These are phyloP conservation scores for Amylocarpus encephaloides DNA, from an alignment of 2,329 filamentous ascomycete genomes.

Conservation along the genomic window DNA sequence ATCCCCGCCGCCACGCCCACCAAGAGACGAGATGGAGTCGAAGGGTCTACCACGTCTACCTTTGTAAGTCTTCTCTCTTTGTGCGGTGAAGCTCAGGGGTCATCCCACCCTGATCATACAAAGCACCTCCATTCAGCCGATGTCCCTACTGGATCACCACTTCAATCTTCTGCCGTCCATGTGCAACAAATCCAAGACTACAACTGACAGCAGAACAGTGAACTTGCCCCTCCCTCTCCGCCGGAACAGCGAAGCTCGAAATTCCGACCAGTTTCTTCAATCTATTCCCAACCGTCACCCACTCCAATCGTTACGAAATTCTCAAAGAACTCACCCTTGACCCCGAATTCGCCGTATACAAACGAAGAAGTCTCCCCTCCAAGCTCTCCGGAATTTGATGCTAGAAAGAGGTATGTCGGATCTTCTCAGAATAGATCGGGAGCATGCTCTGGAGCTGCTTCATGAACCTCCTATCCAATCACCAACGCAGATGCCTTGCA, in stretches of 20 bases:
- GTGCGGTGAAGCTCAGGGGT: neutral
- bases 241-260: constrained; percentile 24
- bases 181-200: constrained; percentile 2
- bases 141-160: constrained; percentile 11
- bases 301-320: constrained; percentile 19
- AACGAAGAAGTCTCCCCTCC: constrained; percentile 37
- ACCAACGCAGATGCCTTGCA: neutral
- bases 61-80: constrained; percentile 19
- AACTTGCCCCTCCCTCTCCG: constrained; percentile 14
- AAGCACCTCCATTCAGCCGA: constrained; percentile 7
- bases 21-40: constrained; percentile 20
- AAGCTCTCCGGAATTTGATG: constrained; percentile 34
- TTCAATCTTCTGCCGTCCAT: constrained; percentile 19
- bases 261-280: constrained; percentile 49
- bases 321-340: constrained; percentile 27
- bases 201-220: constrained; percentile 17
- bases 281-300: constrained; percentile 54
- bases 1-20: constrained; percentile 17
- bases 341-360: constrained; percentile 19
- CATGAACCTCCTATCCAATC: constrained; percentile 3
- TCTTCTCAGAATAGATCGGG: constrained; percentile 11
- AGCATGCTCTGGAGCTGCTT: constrained; percentile 15
- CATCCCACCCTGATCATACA: neutral
- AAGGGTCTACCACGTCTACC: constrained; percentile 17
- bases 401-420: constrained; percentile 23